A percentile compares a stretch with the other conserved stretches of the same genome.
Conservation (phyloP, 345 rosid genomes). For the Dovyalis caffra region DNA sequence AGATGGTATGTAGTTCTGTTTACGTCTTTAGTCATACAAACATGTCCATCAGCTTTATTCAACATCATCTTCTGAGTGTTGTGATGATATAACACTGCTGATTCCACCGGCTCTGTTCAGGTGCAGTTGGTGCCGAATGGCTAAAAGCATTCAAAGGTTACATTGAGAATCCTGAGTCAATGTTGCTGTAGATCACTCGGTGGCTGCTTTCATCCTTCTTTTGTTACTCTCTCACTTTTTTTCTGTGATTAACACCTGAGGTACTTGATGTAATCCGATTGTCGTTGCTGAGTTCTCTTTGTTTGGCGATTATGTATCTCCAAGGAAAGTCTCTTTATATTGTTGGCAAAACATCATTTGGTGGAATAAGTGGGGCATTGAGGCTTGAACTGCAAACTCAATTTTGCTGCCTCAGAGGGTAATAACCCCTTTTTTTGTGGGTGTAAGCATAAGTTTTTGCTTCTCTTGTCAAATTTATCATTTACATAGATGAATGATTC, state of each 20-base stretch:
- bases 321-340: neutral
- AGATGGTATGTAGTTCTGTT: conserved; percentile 53
- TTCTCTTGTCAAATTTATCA: neutral
- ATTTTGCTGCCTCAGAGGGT: conserved; percentile 29
- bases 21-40: neutral
- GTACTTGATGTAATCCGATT: neutral
- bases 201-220: neutral
- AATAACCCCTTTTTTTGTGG: conserved; percentile 2
- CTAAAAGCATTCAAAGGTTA: conserved; percentile 89
- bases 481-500: neutral
- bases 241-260: neutral
- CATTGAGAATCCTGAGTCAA: conserved; percentile 88
- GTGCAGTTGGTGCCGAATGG: conserved; percentile 97
- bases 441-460: neutral
- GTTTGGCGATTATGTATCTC: neutral
- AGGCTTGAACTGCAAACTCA: conserved; percentile 4
- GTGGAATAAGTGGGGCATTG: conserved; percentile 6
- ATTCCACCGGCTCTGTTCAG: conserved; percentile 32
- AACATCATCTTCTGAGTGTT: neutral
- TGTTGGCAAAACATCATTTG: neutral
- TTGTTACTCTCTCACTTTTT: neutral
- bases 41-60: neutral
- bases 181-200: conserved; percentile 58
- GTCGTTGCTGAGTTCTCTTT: neutral
- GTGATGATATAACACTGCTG: neutral